Conservation (phyloP, 1,139 yeast species). For the Geotrichum europaeum region DNA sequence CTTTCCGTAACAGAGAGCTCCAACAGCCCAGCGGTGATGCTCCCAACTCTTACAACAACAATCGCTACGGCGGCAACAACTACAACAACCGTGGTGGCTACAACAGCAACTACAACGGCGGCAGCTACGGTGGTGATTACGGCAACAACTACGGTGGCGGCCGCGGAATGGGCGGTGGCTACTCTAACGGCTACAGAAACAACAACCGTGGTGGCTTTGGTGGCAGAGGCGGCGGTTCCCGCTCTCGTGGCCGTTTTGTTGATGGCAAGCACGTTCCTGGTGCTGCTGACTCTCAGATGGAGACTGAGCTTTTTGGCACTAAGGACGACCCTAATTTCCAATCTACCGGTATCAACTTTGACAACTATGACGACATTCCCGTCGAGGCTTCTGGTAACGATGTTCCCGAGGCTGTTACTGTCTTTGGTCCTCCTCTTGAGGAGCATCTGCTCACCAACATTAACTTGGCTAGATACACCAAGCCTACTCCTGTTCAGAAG, state of each 20-base stretch:
- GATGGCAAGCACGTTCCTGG: constrained; percentile 91
- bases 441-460: constrained; percentile 81
- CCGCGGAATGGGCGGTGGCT: constrained; percentile 35
- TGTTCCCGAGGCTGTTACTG: constrained; percentile 87
- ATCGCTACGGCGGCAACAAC: neutral
- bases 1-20: constrained; percentile 13
- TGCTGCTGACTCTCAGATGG: constrained; percentile 61
- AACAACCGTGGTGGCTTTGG: constrained; percentile 20
- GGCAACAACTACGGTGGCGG: constrained; percentile 25
- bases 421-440: constrained; percentile 91
- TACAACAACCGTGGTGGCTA: neutral
- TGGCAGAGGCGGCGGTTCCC: constrained; percentile 35
- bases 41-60: constrained; percentile 5
- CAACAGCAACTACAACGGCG: neutral
- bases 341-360: constrained; percentile 96
- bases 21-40: constrained; percentile 7
- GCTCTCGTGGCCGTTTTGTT: constrained; percentile 43
- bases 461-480: constrained; percentile 78
- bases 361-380: constrained; percentile 96
- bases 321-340: constrained; percentile 78
- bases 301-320: constrained; percentile 79
- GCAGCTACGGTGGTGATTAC: constrained; percentile 1
- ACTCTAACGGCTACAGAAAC: constrained; percentile 25
- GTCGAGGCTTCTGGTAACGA: constrained; percentile 95
- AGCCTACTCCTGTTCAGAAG: constrained; percentile 98